Evolutionary conservation across 2,329 filamentous ascomycete species (phyloP), one percentile per base, ranked within the genome.

Genomic region (Pestalotiopsis sp.): DNA sequence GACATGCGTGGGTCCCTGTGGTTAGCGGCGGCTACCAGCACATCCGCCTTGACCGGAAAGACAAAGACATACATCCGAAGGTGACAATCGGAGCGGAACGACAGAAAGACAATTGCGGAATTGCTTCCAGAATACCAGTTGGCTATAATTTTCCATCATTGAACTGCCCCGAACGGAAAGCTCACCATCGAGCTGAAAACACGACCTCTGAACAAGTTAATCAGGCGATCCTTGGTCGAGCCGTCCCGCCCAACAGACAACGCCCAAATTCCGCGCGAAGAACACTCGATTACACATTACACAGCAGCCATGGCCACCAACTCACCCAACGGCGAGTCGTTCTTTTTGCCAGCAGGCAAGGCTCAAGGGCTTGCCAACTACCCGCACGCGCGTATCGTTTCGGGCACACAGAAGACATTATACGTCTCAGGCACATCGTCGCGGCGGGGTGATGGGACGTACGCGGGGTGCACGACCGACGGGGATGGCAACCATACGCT

Each of bases 311-410:
- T 59, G 56, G 17, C 36, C 6, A 57, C 68, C 9, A 57, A 73
- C 66, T 66, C 68, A 9, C 63, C 73, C 66, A 78, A 78, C 75
- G 75, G 76, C 52, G 72, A 71, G 25, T 69, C 73, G 62, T 79
- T 72, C 69, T 74, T 79, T 65, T 75, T 78, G 57, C 76, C 76
- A 17, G 69, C 75, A 61, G 70, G 72, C 17, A 72, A 71, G 4
- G 76, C 77, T 9, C 77, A 79, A 45, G 77, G 77, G 31, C 74
- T 80, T 12, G 78, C 78, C 71, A 80, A 79, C 72, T 80, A 80
- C 71, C 77, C 77, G 0, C 78, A 80, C 69, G 78, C 78, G 14
- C 76, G 78, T 61, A 75, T 74, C 38, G 68, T 75, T 4, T 72
- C 76, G 38, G 69, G 70, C 41, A 69, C 70, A 4, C 69, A 72